Evolutionary conservation across 2,329 filamentous ascomycete genomes (phyloP).

Genomic region (Lachnellula suecica): DNA sequence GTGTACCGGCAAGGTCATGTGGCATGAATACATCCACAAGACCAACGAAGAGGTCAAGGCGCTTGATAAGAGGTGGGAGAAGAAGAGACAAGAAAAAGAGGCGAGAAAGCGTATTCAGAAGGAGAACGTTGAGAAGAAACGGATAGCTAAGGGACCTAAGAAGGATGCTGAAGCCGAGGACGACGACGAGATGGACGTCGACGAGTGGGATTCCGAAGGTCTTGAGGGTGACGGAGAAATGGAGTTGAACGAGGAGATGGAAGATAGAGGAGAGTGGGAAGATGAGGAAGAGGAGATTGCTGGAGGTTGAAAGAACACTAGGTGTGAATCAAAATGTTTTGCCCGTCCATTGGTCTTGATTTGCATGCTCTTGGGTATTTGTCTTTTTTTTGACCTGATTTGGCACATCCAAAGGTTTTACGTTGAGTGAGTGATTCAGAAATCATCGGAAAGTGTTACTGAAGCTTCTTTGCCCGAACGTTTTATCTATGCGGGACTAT

Average conservation of each 20-base stretch:
- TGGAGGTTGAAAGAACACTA: constrained; percentile 23
- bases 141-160: constrained; percentile 51
- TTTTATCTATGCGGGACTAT: no score
- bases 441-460: no score
- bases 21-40: constrained; percentile 95
- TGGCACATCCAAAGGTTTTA: no score
- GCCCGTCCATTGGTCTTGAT: not conserved
- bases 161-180: constrained; percentile 52
- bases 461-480: no score
- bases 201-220: constrained; percentile 38
- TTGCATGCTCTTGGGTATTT: not conserved
- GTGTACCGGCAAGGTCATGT: constrained; percentile 88
- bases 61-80: constrained; percentile 80
- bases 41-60: constrained; percentile 72
- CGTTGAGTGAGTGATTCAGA: no score
- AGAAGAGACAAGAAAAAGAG: constrained; percentile 77
- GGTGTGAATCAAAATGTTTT: not conserved
- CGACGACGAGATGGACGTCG: constrained; percentile 46
- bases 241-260: constrained; percentile 33
- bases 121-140: constrained; percentile 88
- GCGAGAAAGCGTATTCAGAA: constrained; percentile 78
- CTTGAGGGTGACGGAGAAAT: constrained; percentile 34
- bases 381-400: no score
- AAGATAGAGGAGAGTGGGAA: constrained; percentile 33
- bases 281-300: constrained; percentile 34